Evolutionary conservation across 257 asterid species (phyloP), one percentile per base, ranked within the genome.

Genomic region (Prunella vulgaris): DNA sequence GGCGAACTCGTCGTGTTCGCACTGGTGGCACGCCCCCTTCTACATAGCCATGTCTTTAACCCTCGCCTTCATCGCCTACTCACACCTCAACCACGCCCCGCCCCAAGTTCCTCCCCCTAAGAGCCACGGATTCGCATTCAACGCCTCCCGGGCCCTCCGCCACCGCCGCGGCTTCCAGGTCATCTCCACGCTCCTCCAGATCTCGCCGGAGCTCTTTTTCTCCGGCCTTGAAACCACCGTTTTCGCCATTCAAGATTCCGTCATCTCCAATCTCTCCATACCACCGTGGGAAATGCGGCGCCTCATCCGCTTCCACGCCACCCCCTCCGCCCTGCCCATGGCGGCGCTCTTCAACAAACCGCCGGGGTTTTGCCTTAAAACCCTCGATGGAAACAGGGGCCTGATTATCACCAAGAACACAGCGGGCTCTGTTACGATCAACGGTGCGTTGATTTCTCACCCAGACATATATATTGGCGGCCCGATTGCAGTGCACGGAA

Each of bases 121-220:
- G 35, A 37, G 21, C 70, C 87, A 64, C 68, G 71, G 38, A 3
- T 80, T 80, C 57, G 78, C 92, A 5, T 5, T 73, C 68, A 85
- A 85, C 80, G 91, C 93, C 76, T 91, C 92, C 22, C 62, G 46
- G 21, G 83, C 86, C 76, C 87, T 88, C 63, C 89, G 95, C 70
- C 69, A 40, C 66, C 92, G 76, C 65, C 91, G 95, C 60, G 85
- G 86, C 21, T 91, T 81, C 86, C 84, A 85, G 44, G 75, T 78
- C 38, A 73, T 76, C 77, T 95, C 96, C 75, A 80, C 95, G 66
- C 91, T 89, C 57, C 87, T 89, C 64, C 97, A 84, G 62, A 74
- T 87, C 81, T 84, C 96, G 2, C 95, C 96, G 33, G 95, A 85
- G 4, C 82, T 91, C 80, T 91, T 87, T 80, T 64, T 89, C 81